Percentiles rank a stretch among this genome's conserved stretches.
These are phyloP conservation scores for Magnaporthiopsis incrustans DNA, from an alignment of 2,329 filamentous ascomycete genomes.

Conservation along the genomic window DNA sequence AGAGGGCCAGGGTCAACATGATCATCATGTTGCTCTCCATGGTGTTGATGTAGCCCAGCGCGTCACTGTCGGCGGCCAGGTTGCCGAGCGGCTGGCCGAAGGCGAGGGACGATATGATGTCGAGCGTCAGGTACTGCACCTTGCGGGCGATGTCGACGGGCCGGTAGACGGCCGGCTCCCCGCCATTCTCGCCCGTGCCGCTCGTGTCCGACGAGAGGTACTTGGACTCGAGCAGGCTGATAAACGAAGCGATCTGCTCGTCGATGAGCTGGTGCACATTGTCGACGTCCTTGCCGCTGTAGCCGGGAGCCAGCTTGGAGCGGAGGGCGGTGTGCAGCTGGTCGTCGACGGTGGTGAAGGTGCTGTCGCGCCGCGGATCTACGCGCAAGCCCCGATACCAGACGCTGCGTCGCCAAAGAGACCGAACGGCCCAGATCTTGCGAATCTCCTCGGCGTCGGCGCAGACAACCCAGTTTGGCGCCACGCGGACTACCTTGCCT, in stretches of 20 bases:
- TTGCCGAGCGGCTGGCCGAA: slow-evolving; percentile 37
- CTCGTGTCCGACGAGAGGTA: slow-evolving; percentile 3
- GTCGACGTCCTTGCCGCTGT: slow-evolving; percentile 22
- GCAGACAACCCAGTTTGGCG: slow-evolving; percentile 21
- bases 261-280: slow-evolving; percentile 31
- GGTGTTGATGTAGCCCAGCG: slow-evolving; percentile 33
- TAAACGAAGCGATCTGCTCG: slow-evolving; percentile 32
- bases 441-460: slow-evolving; percentile 21
- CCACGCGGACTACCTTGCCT: slow-evolving; percentile 22
- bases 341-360: slow-evolving; percentile 41
- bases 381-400: slow-evolving; percentile 41
- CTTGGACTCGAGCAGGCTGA: slow-evolving; percentile 32
- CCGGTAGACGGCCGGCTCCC: not conserved
- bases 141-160: slow-evolving; percentile 34
- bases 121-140: slow-evolving; percentile 40
- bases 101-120: slow-evolving; percentile 39
- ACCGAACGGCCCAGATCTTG: slow-evolving; percentile 22
- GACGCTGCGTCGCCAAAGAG: slow-evolving; percentile 16
- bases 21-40: slow-evolving; percentile 29
- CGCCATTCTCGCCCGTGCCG: not conserved
- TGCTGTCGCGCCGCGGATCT: slow-evolving; percentile 40
- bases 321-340: slow-evolving; percentile 31
- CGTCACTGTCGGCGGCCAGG: slow-evolving; percentile 30
- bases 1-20: slow-evolving; percentile 33
- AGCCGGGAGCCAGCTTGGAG: slow-evolving; percentile 23